phyloP scores from a whole-genome alignment of 495 filamentous ascomycete species.

The Tuber calosporum region DNA sequence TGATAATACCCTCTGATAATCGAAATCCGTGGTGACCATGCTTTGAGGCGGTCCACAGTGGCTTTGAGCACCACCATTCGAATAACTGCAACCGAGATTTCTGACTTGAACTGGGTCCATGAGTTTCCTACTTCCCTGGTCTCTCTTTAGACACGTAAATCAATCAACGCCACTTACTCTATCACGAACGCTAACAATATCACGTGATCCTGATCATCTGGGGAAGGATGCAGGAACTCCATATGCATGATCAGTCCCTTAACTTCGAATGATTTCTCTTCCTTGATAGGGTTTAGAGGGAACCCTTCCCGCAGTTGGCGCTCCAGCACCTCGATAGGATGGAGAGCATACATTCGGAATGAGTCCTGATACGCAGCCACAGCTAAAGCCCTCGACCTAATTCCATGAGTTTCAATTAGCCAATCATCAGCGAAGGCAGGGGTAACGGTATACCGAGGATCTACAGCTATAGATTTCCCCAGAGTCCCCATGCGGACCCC shows the following conservation, averaged over 20 bases:
- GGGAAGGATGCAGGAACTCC: conserved; percentile 72
- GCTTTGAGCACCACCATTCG: conserved; percentile 55
- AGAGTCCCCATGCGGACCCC: conserved; percentile 53
- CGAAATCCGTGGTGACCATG: conserved; percentile 38
- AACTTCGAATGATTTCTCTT: conserved; percentile 53
- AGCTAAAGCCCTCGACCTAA: conserved; percentile 58
- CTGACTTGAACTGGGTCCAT: conserved; percentile 43
- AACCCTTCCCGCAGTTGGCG: conserved; percentile 41
- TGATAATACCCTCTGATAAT: conserved; percentile 33
- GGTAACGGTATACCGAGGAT: conserved; percentile 55
- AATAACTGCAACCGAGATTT: conserved; percentile 61
- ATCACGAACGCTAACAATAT: conserved; percentile 68
- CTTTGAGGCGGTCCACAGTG: conserved; percentile 29
- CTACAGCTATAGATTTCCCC: conserved; percentile 73
- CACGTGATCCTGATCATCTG: conserved; percentile 58
- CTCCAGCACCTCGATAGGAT: conserved; percentile 48
- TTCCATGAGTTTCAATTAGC: conserved; percentile 23
- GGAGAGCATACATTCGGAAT: conserved; percentile 58
- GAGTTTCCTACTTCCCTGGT: background rate
- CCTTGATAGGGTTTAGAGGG: conserved; percentile 46
- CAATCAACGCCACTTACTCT: conserved; percentile 36
- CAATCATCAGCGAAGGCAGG: conserved; percentile 14
- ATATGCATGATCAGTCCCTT: conserved; percentile 74
- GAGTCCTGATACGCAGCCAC: conserved; percentile 55
- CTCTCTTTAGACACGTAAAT: background rate